Conservation (phyloP, 2,329 filamentous ascomycete genomes). For the Pleoardoris graminearum region DNA sequence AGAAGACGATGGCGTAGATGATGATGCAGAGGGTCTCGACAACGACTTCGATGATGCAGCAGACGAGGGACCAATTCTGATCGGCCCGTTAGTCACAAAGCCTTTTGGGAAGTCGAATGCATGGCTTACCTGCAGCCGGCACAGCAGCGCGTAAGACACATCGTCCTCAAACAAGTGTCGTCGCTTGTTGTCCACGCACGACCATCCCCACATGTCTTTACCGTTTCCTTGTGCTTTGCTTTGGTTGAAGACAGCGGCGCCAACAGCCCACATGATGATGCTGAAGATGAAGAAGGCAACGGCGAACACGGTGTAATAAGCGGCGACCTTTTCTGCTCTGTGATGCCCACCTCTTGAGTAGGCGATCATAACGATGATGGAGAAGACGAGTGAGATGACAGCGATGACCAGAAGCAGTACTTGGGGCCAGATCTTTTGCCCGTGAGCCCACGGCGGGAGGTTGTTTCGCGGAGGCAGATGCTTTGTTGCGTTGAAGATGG, state of each 20-base stretch:
- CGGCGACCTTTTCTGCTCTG: slow-evolving; percentile 86
- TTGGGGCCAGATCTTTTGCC: slow-evolving; percentile 87
- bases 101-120: not conserved
- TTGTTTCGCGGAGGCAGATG: slow-evolving; percentile 73
- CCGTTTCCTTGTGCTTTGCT: slow-evolving; percentile 71
- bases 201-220: slow-evolving; percentile 97
- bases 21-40: slow-evolving; percentile 88
- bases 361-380: slow-evolving; percentile 76
- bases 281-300: slow-evolving; percentile 93
- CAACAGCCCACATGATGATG: slow-evolving; percentile 88
- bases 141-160: slow-evolving; percentile 86
- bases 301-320: slow-evolving; percentile 95
- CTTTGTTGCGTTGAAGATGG: slow-evolving; percentile 90
- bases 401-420: slow-evolving; percentile 78
- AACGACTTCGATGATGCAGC: slow-evolving; percentile 95
- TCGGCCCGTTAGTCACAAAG: slow-evolving; percentile 14
- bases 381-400: slow-evolving; percentile 78
- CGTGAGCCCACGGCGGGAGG: slow-evolving; percentile 80
- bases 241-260: slow-evolving; percentile 81
- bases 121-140: slow-evolving; percentile 73
- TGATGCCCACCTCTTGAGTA: slow-evolving; percentile 89
- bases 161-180: slow-evolving; percentile 75
- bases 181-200: slow-evolving; percentile 88
- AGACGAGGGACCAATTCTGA: slow-evolving; percentile 93
- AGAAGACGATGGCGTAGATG: slow-evolving; percentile 94